Base-by-base conservation (phyloP, 305 asterid species). In the Petunia hybrid region DNA sequence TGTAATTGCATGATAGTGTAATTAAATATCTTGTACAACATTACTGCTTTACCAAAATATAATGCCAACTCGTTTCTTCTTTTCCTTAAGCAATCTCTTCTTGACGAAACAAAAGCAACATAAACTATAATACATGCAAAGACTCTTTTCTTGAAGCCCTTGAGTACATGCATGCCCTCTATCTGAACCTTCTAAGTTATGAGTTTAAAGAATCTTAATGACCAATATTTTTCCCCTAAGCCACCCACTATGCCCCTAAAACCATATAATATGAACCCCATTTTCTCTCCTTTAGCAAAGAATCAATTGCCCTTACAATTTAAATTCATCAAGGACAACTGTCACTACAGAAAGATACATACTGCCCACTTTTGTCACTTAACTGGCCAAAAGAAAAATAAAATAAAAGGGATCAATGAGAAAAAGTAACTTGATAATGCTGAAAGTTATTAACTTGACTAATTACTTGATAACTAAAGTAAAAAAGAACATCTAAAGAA, bases 271-370 rank as follows among this genome's bases (percentile, higher is more conserved):
- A 76, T 56, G 68, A 71, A 66, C 31, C 86, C 88, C 79, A 84
- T 80, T 84, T 84, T 84, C 86, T 83, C 13, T 56, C 70, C 84
- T 86, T 83, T 76, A 80, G 69, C 78, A 64, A 83, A 79, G 84
- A 83, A 84, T 83, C 88, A 79, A 78, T 79, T 82, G 85, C 78
- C 81, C 55, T 73, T 83, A n/a, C 68, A 78, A 56, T 84, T 71
- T 84, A 64, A 77, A 75, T 81, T 81, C 83, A 83, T 53, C 81
- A 62, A 80, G 80, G 88, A 86, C 91, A 86, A 83, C 88, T 88
- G 89, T 84, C 87, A 41, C 7, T 67, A 64, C 80, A 71, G 86
- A 84, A 85, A 79, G 62, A 63, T 53, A 74, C 65, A 75, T 55
- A 55, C 59, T 75, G 65, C 85, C 81, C 85, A 79, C 87, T 80